Evolutionary conservation across 148 eudicot genomes (phyloP).

Genomic region (Heliosperma pusillum): DNA sequence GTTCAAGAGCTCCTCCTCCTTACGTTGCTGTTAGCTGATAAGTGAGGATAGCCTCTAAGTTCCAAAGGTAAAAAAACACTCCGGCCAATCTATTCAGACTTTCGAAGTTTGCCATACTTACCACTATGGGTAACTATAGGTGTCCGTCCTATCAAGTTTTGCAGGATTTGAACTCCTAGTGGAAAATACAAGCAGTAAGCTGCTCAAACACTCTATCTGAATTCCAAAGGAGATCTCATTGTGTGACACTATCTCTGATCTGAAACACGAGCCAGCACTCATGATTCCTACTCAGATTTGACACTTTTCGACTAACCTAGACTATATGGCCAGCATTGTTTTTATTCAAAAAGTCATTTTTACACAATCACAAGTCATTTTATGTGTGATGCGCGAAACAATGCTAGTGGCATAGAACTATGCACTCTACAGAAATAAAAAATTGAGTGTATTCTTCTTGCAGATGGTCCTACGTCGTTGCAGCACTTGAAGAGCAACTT

Average conservation of each 20-base stretch:
- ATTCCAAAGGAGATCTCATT: neutral
- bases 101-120: neutral
- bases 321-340: neutral
- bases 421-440: neutral
- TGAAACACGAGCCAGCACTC: neutral
- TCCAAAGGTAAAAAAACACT: neutral
- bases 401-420: neutral
- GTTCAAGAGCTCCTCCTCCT: neutral
- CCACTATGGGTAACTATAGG: neutral
- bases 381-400: neutral
- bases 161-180: neutral
- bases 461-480: neutral
- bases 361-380: neutral
- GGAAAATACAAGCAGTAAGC: neutral
- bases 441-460: neutral
- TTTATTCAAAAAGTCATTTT: neutral
- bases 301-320: neutral
- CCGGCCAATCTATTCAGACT: neutral
- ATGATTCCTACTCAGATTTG: neutral
- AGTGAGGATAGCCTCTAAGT: neutral
- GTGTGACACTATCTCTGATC: neutral
- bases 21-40: neutral
- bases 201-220: neutral
- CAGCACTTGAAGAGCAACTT: neutral
- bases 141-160: neutral